Evolutionary conservation across 768 basidiomycete genomes (phyloP), one percentile per base, ranked within the genome.

Genomic region (Chiua virens): DNA sequence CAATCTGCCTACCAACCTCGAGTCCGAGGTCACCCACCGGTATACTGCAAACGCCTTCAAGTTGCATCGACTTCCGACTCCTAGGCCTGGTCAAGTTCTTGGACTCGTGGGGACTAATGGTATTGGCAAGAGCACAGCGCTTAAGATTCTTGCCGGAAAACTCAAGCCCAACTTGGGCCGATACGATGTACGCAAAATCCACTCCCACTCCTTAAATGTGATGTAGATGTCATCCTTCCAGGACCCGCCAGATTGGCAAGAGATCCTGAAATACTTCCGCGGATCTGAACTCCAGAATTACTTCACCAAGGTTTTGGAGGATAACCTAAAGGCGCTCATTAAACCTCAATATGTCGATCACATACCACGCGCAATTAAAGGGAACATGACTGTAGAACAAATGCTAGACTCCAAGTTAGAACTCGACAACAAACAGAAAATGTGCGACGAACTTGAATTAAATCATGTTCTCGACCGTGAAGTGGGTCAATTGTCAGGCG

Each of bases 271-370:
- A 72, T 89, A 99, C 69, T 99, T 98, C 81, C 87, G 97, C 56
- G 97, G 97, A 46, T 98, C 95, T 7, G 97, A 98, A 73, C 80
- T 99, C 22, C 97, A 99, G 68, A 99, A 99, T 69, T 99, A 98
- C 75, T 99, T 99, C 73, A 98, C 97, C 45, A 98, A 98, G 72
- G 93, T 98, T 7, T 79, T 99, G 18, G 97, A 98, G 71, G 97
- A 99, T 72, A 94, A 99, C 65, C 76, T 98, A 67, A 98, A 98
- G 76, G 95, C 97, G 2, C 82, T 99, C 55, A 98, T 98, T 70
- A 99, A 99, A 73, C 97, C 97, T 1, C 97, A 99, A 81, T 99
- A 99, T 68, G 97, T 99, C 57, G 97, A 99, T 69, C 95, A 98
- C 69, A 98, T 99, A 63, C 97, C 97, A 5, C 83, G 87, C 38